Conservation (phyloP, 2,329 filamentous ascomycete species). For the Thielaviopsis euricoi region DNA sequence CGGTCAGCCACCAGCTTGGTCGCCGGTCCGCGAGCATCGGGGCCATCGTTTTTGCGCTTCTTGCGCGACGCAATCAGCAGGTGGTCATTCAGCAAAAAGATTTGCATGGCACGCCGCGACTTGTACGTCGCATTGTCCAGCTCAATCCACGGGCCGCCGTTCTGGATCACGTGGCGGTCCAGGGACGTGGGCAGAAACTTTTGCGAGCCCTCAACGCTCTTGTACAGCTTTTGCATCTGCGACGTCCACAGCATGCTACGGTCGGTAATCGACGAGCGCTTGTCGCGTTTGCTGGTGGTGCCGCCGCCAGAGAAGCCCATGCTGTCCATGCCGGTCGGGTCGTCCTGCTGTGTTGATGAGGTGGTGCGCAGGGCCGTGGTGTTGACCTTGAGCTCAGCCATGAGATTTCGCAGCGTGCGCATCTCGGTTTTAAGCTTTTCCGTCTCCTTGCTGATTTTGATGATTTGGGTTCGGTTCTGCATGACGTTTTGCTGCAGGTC, state of each 20-base stretch:
- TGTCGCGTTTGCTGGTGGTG: slow-evolving; percentile 52
- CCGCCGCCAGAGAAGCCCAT: slow-evolving; percentile 34
- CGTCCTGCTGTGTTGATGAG: slow-evolving; percentile 30
- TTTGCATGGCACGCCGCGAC: slow-evolving; percentile 70
- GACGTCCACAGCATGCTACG: slow-evolving; percentile 51
- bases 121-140: slow-evolving; percentile 97
- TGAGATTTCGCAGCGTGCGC: slow-evolving; percentile 74
- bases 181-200: slow-evolving; percentile 85
- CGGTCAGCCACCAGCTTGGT: slow-evolving; percentile 81
- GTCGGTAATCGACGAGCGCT: slow-evolving; percentile 73
- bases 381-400: slow-evolving; percentile 79
- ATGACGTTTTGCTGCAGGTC: slow-evolving; percentile 92
- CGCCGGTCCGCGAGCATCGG: slow-evolving; percentile 33
- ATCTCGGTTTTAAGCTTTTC: slow-evolving; percentile 96
- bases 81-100: slow-evolving; percentile 90
- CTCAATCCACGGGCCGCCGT: slow-evolving; percentile 88
- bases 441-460: slow-evolving; percentile 97
- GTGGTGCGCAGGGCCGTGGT: slow-evolving; percentile 47
- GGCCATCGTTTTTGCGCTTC: slow-evolving; percentile 69
- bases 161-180: slow-evolving; percentile 85
- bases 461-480: slow-evolving; percentile 94
- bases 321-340: slow-evolving; percentile 30
- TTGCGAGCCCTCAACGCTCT: slow-evolving; percentile 92
- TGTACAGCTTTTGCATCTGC: slow-evolving; percentile 73
- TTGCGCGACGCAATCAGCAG: slow-evolving; percentile 80